These are phyloP conservation scores for Sporothrix curviconia DNA, from an alignment of 2,329 filamentous ascomycete species.

Conservation along the genomic window DNA sequence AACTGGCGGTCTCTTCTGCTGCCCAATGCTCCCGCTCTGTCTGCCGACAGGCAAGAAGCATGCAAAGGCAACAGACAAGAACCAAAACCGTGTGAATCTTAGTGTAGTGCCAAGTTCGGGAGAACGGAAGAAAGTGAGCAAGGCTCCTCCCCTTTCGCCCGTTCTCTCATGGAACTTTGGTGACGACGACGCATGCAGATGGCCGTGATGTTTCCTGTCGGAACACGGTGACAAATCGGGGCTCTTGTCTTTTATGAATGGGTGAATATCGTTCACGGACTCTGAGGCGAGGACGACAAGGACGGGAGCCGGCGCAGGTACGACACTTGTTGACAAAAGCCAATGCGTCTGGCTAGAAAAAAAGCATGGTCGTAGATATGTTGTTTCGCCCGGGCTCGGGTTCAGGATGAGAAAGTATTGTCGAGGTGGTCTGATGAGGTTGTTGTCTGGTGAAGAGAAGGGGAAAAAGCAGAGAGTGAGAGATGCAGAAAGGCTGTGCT, in stretches of 20 bases:
- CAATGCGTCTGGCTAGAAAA: no score
- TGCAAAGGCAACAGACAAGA: not conserved
- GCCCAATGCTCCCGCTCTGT: not conserved
- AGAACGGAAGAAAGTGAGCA: constrained; percentile 18
- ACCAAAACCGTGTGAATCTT: constrained; percentile 49
- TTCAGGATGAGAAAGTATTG: not conserved
- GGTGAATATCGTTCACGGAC: not conserved
- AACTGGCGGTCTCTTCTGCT: not conserved
- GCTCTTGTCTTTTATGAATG: constrained; percentile 3
- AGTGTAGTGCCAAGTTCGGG: constrained; percentile 97
- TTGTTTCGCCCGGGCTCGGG: not conserved
- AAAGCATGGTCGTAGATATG: no score
- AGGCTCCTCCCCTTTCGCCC: no score
- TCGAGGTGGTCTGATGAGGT: not conserved
- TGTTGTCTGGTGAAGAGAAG: not conserved
- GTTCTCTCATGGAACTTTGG: constrained; percentile 65
- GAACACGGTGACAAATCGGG: constrained; percentile 2
- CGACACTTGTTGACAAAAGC: no score
- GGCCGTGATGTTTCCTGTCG: not conserved
- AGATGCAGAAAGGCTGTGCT: not conserved
- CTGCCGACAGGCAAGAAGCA: constrained; percentile 51
- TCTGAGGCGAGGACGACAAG: not conserved
- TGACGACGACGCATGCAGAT: constrained; percentile 67
- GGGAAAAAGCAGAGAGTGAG: not conserved
- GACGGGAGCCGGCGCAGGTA: no score